Evolutionary conservation across 768 basidiomycete species (phyloP).

Genomic region (Gloeopeniophorella convolvens): DNA sequence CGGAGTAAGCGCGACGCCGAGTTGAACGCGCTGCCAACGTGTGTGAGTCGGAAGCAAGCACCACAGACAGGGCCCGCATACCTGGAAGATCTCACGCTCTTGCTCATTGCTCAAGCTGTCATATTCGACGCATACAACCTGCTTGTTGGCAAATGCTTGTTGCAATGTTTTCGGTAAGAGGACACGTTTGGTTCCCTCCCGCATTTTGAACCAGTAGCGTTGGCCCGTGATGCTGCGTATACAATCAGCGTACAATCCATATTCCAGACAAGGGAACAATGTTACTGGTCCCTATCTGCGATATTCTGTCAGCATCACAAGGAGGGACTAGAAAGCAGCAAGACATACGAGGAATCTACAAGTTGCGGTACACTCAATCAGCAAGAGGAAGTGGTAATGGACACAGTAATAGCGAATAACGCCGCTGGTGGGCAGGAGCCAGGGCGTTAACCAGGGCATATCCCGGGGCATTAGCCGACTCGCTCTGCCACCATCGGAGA

Average conservation of each 20-base stretch:
- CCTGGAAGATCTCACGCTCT: slow-evolving; percentile 72
- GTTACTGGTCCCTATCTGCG: slow-evolving; percentile 44
- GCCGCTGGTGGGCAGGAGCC: slow-evolving; percentile 4
- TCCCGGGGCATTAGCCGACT: no score
- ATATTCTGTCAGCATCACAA: not conserved
- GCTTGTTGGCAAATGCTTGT: slow-evolving; percentile 61
- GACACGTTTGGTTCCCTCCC: slow-evolving; percentile 37
- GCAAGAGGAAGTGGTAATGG: not conserved
- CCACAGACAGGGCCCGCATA: slow-evolving; percentile 28
- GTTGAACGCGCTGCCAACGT: slow-evolving; percentile 55
- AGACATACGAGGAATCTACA: slow-evolving; percentile 51
- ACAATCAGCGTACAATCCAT: slow-evolving; percentile 23
- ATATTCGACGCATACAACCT: slow-evolving; percentile 73
- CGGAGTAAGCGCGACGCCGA: slow-evolving; percentile 71
- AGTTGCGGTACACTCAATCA: not conserved
- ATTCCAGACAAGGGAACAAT: not conserved
- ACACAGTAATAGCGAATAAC: slow-evolving; percentile 5
- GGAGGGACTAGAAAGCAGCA: not conserved
- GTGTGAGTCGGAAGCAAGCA: not conserved
- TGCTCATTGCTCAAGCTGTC: slow-evolving; percentile 39
- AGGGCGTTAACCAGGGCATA: no score
- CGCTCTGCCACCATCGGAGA: slow-evolving; percentile 6
- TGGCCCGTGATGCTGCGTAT: slow-evolving; percentile 34
- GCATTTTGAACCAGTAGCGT: slow-evolving; percentile 20
- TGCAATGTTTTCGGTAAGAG: slow-evolving; percentile 35